Evolutionary conservation across 208 protist species (phyloP), one percentile per base, ranked within the genome.

Genomic region (Leishmania guyanensis): DNA sequence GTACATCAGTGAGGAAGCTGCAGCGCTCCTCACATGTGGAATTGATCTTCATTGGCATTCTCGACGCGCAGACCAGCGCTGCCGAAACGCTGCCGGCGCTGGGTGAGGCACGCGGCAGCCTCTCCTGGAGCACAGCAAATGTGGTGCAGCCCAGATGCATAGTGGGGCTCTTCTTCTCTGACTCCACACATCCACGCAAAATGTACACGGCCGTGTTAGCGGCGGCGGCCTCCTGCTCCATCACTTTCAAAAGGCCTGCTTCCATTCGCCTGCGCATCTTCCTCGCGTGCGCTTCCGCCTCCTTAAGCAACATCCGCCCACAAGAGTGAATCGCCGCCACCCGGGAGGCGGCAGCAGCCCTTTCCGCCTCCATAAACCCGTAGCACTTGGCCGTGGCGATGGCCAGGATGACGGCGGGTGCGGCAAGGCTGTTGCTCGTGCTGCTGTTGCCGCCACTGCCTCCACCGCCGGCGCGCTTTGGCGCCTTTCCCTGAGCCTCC

Each of bases 81-180:
- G 54, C 14, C 62, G 48, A 20, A 2, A 20, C 14, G 56, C 46
- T 58, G 29, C 50, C 68, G 60, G 20, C 50, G 71, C 5, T 53
- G 62, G 20, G 39, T 66, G 82, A 77, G 46, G 46, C 26, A 36
- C 50, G 53, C 46, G 26, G 6, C 10, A 2, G 9, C 20, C n/a
- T 54, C 62, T 43, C 54, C 20, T 29, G n/a, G 3, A 64, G 48
- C 12, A 92, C 66, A n/a, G 90, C 78, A 68, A 98, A 98, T 12
- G 95, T 98, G 33, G 88, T 92, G 53, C 90, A 93, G 48, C 95
- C 95, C 64, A 98, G 88, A 85, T 98, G 93, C 90, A 96, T 95
- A 10, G 64, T 3, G 2, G 91, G 83, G 5, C 86, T 78, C 56
- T 78, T 68, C n/a, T 73, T 39, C 78, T 98, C 95, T 77, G 87